A percentile compares a stretch with the other conserved stretches of the same genome.
phyloP scores from a whole-genome alignment of 306 rosid species.

The Castanea mollissima region DNA sequence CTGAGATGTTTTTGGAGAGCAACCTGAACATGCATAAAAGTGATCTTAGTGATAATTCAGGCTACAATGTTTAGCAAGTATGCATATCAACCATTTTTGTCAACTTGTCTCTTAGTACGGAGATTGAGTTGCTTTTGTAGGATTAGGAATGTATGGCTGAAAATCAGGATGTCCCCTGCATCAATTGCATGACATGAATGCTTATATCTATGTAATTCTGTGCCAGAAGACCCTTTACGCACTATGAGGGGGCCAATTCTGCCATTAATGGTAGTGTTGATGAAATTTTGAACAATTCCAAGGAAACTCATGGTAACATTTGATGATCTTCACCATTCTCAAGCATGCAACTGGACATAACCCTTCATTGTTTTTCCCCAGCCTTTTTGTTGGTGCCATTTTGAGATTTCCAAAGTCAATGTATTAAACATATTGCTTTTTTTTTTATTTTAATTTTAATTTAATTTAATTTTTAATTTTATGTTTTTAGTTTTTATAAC shows the following conservation, averaged over 20 bases:
- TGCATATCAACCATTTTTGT: neutral
- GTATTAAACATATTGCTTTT: neutral
- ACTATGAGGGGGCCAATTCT: neutral
- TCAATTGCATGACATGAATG: neutral
- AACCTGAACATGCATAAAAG: neutral
- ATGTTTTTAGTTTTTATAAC: too few species aligned
- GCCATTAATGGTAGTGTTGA: neutral
- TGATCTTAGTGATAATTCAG: neutral
- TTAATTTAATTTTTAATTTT: too few species aligned
- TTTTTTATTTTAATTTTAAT: neutral
- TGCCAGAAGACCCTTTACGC: neutral
- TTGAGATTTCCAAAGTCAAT: neutral
- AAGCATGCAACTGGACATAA: neutral
- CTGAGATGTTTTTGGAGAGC: neutral
- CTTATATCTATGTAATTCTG: neutral
- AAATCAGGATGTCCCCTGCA: neutral
- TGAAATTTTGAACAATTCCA: neutral
- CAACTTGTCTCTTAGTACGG: neutral
- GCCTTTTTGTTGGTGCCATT: neutral
- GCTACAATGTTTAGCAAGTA: neutral
- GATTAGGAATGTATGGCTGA: neutral
- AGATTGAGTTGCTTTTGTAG: slow-evolving; percentile 1
- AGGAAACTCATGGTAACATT: neutral
- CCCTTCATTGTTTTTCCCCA: neutral
- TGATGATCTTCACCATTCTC: neutral